A percentile compares a stretch with the other conserved stretches of the same genome.
Evolutionary conservation across 1,284 basidiomycete species (phyloP).

Genomic region (Fomes fomentarius): DNA sequence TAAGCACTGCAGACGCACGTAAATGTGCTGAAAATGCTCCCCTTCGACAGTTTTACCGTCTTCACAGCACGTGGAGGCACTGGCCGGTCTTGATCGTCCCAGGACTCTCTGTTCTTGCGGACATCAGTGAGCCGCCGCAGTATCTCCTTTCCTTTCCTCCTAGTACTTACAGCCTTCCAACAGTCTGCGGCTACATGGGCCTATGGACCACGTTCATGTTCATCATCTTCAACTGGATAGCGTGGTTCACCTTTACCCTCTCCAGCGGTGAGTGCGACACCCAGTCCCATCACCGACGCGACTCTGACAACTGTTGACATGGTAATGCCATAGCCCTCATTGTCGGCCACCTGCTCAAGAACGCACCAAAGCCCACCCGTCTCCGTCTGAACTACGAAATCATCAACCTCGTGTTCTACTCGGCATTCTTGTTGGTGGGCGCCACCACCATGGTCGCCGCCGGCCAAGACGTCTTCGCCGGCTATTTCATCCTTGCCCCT

Average conservation of each 20-base stretch:
- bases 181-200: not conserved
- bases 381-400: too few species aligned
- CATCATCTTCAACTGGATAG: not conserved
- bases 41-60: not conserved
- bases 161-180: not conserved
- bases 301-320: too few species aligned
- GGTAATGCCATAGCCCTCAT: too few species aligned
- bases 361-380: too few species aligned
- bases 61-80: not conserved
- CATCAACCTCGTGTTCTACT: too few species aligned
- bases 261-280: not conserved
- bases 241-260: not conserved
- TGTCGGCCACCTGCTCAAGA: too few species aligned
- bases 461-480: too few species aligned
- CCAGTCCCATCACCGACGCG: not conserved
- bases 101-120: not conserved
- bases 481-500: too few species aligned
- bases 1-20: not conserved
- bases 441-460: too few species aligned
- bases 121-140: not conserved
- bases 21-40: not conserved
- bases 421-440: too few species aligned
- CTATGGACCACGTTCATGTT: not conserved
- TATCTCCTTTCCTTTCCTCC: not conserved
- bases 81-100: not conserved